Percentiles rank a stretch among this genome's conserved stretches.
Conservation (phyloP, 176 grass and related monocot species). For the Aegilops longissima region DNA sequence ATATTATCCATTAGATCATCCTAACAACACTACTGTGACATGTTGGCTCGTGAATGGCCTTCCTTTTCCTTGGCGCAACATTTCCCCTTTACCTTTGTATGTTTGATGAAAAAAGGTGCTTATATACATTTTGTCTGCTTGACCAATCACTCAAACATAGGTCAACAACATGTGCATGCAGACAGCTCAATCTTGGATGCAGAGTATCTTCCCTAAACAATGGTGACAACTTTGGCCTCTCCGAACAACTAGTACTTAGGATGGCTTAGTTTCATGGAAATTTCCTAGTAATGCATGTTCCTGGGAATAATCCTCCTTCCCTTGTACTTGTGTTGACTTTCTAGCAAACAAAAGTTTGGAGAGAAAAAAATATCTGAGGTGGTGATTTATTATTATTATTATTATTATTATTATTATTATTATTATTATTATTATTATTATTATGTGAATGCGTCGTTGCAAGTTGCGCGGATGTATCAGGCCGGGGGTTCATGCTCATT, state of each 20-base stretch:
- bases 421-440: no score
- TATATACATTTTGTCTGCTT: not conserved
- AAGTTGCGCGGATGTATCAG: no score
- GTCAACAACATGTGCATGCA: not conserved
- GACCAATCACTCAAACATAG: not conserved
- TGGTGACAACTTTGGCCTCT: not conserved
- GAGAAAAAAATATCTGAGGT: no score
- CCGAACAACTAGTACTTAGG: not conserved
- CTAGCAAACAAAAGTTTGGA: no score
- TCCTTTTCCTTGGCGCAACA: no score
- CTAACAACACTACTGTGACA: not conserved
- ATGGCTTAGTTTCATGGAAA: not conserved
- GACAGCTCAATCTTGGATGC: not conserved
- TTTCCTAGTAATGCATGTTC: not conserved
- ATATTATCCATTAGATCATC: not conserved
- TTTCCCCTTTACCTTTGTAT: not conserved
- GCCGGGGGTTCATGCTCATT: no score
- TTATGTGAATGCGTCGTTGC: no score
- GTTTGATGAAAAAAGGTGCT: not conserved
- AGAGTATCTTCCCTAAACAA: slow-evolving; percentile 8
- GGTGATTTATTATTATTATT: no score
- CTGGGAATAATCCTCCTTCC: not conserved
- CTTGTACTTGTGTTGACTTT: no score
- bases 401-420: no score
- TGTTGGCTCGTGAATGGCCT: no score